Base-by-base conservation (phyloP, 768 basidiomycete genomes). In the Cystoderma amianthinum region DNA sequence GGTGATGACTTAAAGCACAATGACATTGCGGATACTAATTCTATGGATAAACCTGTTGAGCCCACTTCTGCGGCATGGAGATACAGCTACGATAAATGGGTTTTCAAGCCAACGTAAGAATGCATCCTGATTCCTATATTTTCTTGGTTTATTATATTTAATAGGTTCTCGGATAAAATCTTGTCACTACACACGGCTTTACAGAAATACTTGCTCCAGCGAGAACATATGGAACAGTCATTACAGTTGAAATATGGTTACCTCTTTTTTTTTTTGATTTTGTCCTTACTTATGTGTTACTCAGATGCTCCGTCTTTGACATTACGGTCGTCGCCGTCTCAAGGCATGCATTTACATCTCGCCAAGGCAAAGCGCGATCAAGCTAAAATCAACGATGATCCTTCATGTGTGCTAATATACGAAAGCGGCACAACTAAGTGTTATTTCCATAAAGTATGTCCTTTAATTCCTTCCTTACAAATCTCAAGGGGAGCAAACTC, bases 271-370 rank as follows among this genome's bases (percentile, higher is more conserved):
- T 19, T 24, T 6, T 23, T 5, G n/a, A 16, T 12, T 30, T 13
- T 35, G n/a, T 6, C 34, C 6, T 16, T 9, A 36, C 12, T 32
- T 24, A 21, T 15, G 19, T n/a, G 35, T 7, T 32, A 13, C 17
- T 40, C 32, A 91, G 88, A 65, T 59, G 74, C 80, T 1, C 78
- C 83, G 17, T 88, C 88, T 10, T 53, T 91, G 46, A 80, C 85
- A 10, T 67, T 92, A 34, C 79, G 86, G 28, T 74, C 78, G 18
- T 82, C 74, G 1, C 71, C 79, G 13, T 70, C 71, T 7, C 77
- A 80, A 33, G 89, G 89, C 4, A 76, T 82, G 69, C 83, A 86
- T 55, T 72, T 90, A 32, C 88, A 90, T 47, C 61, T 91, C 19
- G 67, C 71, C 19, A 77, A 72, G 49, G 62, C 71, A 4, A 88